Evolutionary conservation across 2,329 filamentous ascomycete genomes (phyloP).

Genomic region (Epichloe coenophiala): DNA sequence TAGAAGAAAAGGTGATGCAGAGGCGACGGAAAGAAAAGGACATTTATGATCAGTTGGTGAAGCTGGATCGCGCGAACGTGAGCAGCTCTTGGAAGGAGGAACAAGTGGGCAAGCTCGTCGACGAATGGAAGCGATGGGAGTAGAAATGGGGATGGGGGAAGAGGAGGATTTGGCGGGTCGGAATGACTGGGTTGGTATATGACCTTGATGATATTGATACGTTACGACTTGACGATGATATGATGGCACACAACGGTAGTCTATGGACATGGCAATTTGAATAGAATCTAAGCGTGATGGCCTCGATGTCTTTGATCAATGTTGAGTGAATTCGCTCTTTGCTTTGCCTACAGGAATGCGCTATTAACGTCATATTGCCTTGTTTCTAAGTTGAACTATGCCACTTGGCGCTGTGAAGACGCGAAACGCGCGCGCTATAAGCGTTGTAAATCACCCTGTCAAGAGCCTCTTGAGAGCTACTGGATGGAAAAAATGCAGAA

Average conservation of each 20-base stretch:
- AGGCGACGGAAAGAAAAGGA: constrained; percentile 46
- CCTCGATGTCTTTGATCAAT: no score
- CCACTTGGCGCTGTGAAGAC: no score
- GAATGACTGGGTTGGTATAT: neutral
- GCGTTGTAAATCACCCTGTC: no score
- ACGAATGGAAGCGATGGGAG: constrained; percentile 47
- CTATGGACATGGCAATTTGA: neutral
- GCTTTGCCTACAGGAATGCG: no score
- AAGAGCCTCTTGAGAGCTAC: no score
- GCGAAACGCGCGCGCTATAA: no score
- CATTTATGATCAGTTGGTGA: constrained; percentile 39
- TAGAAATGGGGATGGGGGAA: constrained; percentile 12
- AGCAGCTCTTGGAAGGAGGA: constrained; percentile 25
- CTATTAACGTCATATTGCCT: no score
- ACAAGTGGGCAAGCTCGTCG: constrained; percentile 34
- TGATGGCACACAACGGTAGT: neutral
- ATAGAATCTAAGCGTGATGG: neutral
- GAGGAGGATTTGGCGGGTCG: neutral
- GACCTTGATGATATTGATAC: neutral
- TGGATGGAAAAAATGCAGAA: no score
- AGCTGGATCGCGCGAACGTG: constrained; percentile 23
- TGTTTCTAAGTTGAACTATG: no score
- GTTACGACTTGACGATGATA: constrained; percentile 3
- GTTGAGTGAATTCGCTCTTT: no score
- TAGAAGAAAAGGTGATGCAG: constrained; percentile 44